Percentiles rank a stretch among this genome's conserved stretches.
Conservation (phyloP, 768 basidiomycete genomes). For the Pulveroboletus frians region DNA sequence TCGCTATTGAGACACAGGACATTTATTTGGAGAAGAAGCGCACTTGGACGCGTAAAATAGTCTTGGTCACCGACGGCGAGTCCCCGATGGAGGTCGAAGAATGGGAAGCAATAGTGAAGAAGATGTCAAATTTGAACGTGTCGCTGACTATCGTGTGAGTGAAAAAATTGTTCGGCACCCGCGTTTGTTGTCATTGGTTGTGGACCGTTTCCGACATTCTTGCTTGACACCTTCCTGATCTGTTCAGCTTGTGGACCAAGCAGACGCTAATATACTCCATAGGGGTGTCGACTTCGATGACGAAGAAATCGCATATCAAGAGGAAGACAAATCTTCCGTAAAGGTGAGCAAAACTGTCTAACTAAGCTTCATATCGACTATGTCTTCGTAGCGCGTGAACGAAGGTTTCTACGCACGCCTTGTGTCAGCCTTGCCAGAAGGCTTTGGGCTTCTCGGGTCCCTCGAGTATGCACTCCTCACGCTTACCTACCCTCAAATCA, state of each 20-base stretch:
- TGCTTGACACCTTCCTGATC: background rate
- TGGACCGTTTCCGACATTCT: background rate
- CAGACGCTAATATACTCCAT: conserved; percentile 5
- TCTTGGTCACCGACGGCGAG: conserved; percentile 83
- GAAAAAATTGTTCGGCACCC: background rate
- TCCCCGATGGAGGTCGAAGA: conserved; percentile 66
- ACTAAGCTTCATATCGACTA: background rate
- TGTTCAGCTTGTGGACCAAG: background rate
- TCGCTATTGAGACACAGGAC: conserved; percentile 77
- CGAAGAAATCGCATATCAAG: conserved; percentile 53
- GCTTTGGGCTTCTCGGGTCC: conserved; percentile 25
- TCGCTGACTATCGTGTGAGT: conserved; percentile 68
- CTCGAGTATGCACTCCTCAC: conserved; percentile 28
- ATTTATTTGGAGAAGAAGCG: conserved; percentile 62
- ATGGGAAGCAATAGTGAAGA: conserved; percentile 63
- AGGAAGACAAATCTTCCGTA: conserved; percentile 62
- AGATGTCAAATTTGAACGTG: conserved; percentile 58
- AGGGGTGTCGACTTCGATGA: conserved; percentile 92
- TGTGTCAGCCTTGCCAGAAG: conserved; percentile 31
- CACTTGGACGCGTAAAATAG: conserved; percentile 81
- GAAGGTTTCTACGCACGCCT: conserved; percentile 66
- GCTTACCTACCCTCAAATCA: conserved; percentile 50
- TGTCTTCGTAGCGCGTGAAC: conserved; percentile 51
- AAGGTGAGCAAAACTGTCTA: conserved; percentile 50
- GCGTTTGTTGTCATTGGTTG: background rate